Percentiles rank a stretch among this genome's conserved stretches.
Evolutionary conservation across 164 flowering plant genomes (phyloP).

Genomic region (Macadamia tetraphylla): DNA sequence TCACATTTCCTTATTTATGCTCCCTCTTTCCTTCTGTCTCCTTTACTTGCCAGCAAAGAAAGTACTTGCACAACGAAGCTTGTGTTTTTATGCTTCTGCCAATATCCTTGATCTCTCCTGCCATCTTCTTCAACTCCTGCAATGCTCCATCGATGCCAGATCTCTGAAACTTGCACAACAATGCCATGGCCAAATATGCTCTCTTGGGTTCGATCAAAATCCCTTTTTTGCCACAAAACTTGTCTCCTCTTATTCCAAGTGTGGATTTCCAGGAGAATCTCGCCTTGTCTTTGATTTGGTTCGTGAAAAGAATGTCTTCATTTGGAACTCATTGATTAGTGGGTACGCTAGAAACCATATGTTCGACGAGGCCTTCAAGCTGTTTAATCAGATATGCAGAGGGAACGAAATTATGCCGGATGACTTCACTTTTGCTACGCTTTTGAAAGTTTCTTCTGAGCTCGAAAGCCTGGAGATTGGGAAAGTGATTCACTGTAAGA

Average conservation of each 20-base stretch:
- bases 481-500: conserved; percentile 33
- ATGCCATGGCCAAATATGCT: conserved; percentile 38
- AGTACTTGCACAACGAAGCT: not conserved
- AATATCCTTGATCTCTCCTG: conserved; percentile 1
- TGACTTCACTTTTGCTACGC: conserved; percentile 42
- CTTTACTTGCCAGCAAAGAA: not conserved
- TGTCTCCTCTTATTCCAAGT: conserved; percentile 44
- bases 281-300: conserved; percentile 38
- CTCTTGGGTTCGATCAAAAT: conserved; percentile 38
- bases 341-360: conserved; percentile 38
- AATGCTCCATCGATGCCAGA: conserved; percentile 23
- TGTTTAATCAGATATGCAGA: conserved; percentile 40
- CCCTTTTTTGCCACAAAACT: conserved; percentile 49
- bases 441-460: conserved; percentile 43
- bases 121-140: conserved; percentile 29
- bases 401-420: conserved; percentile 26
- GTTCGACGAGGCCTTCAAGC: conserved; percentile 28
- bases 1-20: too few relatives aligned
- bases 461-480: conserved; percentile 32
- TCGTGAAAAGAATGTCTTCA: conserved; percentile 24
- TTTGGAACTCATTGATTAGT: conserved; percentile 53
- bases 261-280: conserved; percentile 20
- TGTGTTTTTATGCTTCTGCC: not conserved
- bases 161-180: conserved; percentile 33
- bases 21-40: too few relatives aligned